Evolutionary conservation across 2,329 filamentous ascomycete species (phyloP).

Genomic region (Volutella citrinella): DNA sequence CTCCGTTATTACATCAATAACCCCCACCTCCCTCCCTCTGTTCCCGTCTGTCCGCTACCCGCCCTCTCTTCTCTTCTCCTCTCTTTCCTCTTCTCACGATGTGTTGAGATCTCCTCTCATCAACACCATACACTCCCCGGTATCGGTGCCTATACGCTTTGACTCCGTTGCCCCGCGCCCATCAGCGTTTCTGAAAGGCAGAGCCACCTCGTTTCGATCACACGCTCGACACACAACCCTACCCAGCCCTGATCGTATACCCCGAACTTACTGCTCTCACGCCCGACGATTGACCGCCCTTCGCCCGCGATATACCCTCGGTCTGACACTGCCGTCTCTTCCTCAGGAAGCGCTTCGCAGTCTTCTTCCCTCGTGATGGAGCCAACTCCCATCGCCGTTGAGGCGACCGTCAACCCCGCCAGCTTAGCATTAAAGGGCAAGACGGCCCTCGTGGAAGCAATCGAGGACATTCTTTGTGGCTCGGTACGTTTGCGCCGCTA

Average conservation of each 20-base stretch:
- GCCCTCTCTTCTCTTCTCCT: background rate
- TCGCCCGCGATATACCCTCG: background rate
- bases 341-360: constrained; percentile 5
- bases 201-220: constrained; percentile 1
- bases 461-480: constrained; percentile 86
- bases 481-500: constrained; percentile 56
- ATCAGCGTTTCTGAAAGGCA: background rate
- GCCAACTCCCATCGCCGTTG: constrained; percentile 28
- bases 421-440: constrained; percentile 31
- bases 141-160: constrained; percentile 3
- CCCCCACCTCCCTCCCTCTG: too few relatives aligned
- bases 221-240: too few relatives aligned
- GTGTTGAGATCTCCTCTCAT: constrained; percentile 3
- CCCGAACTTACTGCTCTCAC: background rate
- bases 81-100: constrained; percentile 7
- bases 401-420: constrained; percentile 20
- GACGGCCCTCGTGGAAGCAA: constrained; percentile 57
- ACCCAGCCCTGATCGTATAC: background rate
- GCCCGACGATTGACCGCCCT: background rate
- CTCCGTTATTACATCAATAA: too few relatives aligned
- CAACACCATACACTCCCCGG: constrained; percentile 2
- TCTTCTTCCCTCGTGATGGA: too few relatives aligned
- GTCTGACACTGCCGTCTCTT: background rate
- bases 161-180: constrained; percentile 11
- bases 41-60: background rate